Base-by-base conservation (phyloP, 2,329 filamentous ascomycete species). In the Dactylonectria macrodidyma region DNA sequence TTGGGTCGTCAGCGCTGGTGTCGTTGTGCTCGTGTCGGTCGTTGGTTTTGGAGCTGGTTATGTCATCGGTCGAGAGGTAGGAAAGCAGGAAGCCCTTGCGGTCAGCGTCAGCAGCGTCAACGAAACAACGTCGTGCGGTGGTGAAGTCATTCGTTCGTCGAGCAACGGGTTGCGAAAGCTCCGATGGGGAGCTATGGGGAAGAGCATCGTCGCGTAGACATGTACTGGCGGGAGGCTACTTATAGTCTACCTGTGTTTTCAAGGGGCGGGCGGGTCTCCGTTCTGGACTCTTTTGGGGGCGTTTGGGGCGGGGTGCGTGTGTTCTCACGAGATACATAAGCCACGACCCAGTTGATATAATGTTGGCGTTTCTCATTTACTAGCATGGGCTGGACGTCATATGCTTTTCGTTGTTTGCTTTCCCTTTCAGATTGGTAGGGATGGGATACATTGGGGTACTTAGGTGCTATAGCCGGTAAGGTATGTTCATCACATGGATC, bases 41-140 rank as follows among this genome's bases (percentile, higher is more conserved):
- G 90, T 92, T 38, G 90, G 90, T 2, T 92, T 93, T 71, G 89
- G 90, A 3, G 90, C 90, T 9, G 90, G 91, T 11, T 92, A 91
- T 74, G 90, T 91, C 26, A 89, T 92, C 66, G 90, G 91, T 5
- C 84, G 90, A 30, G 90, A 92, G 72, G 89, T 91, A 26, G 90
- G 90, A 3, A 85, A 88, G 38, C 88, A 91, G 71, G 90, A 92
- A 75, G 78, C 82, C 12, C 77, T 87, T n/a, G 80, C 80, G 10
- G 82, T 81, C 16, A 74, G 74, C 44, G 71, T 75, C 48, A 78
- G 81, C 52, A 80, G 80, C 38, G 80, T 84, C 59, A 86, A 86
- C 70, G 81, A 84, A 7, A 81, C 84, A 22, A 82, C 85, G 3
- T 84, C 82, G 5, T 89, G 88, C 69, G 85, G 88, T 7, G 80